Base-by-base conservation (phyloP, 176 grass and related monocot species). In the Ensete glaucum region DNA sequence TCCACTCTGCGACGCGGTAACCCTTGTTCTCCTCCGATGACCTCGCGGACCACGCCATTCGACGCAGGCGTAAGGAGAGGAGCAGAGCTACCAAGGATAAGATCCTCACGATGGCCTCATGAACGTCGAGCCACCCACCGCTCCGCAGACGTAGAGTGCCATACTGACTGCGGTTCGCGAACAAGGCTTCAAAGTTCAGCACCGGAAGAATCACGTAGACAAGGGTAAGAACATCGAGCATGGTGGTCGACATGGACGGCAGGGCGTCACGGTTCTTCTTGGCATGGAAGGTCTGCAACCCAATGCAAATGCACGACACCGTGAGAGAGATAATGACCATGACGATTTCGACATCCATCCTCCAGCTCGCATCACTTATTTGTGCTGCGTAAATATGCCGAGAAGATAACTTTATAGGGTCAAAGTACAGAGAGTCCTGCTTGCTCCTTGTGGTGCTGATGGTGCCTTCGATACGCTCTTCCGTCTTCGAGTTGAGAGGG, bases 151-250 rank as follows among this genome's bases (percentile, higher is more conserved):
- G 53, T 1, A 80, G 0, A 56, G 1, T 11, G 62, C 67, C 77
- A 16, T 22, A 26, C 56, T 11, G 57, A 59, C 70, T 85, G 73
- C 81, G 23, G 73, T 81, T 86, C 76, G 70, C 8, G 71, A 87
- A 96, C 85, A 89, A 2, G 15, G 84, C 89, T 21, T 91, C 86
- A 1, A 85, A 82, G 51, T 79, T 80, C 16, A 96, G 56, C 66
- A 56, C 23, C 24, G 29, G 12, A 9, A 53, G 72, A 9, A 73
- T 73, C 16, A 50, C 5, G 11, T 73, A 27, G 52, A 23, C 72
- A 11, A 55, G 51, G 24, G 2, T 23, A 9, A 73, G 71, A 0
- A 73, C 11, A 6, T 4, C 43, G 43, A 73, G 52, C 71, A 73
- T 73, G 21, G 52, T 17, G 71, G 56, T 29, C 2, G 71, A 73